A percentile compares a stretch with the other conserved stretches of the same genome.
phyloP scores from a whole-genome alignment of 1,284 basidiomycete species.

The Ceratobasidium sp. region DNA sequence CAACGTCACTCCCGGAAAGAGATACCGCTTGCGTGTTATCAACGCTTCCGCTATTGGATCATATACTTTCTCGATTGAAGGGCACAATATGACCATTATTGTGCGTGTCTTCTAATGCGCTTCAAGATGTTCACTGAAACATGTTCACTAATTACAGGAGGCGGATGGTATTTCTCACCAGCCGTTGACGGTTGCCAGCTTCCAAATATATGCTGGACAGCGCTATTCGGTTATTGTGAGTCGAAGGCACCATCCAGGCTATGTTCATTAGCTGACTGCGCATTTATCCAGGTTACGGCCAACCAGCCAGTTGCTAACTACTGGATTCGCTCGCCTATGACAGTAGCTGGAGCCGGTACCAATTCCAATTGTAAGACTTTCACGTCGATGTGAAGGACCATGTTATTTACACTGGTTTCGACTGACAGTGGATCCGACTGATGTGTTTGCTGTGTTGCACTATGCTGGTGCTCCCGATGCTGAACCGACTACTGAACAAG shows the following conservation, averaged over 20 bases:
- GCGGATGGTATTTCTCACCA: slow-evolving; percentile 23
- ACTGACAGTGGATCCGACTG: slow-evolving; percentile 25
- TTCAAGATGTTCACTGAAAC: neutral
- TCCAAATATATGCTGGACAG: slow-evolving; percentile 86
- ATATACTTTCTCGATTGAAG: slow-evolving; percentile 31
- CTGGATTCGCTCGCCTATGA: slow-evolving; percentile 38
- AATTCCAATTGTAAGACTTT: slow-evolving; percentile 24
- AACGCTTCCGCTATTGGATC: slow-evolving; percentile 63
- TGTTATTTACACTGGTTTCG: neutral
- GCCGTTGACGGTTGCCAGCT: slow-evolving; percentile 62
- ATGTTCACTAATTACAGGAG: neutral
- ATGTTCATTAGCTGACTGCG: neutral
- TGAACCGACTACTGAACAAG: slow-evolving; percentile 35
- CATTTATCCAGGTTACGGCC: slow-evolving; percentile 9
- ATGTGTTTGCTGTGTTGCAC: slow-evolving; percentile 36
- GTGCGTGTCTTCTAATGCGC: neutral
- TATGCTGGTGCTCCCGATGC: slow-evolving; percentile 20
- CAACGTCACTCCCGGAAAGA: slow-evolving; percentile 65
- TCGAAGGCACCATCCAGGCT: neutral
- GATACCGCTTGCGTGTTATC: slow-evolving; percentile 79
- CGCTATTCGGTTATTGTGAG: slow-evolving; percentile 90
- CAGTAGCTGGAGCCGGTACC: slow-evolving; percentile 27
- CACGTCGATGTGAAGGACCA: neutral
- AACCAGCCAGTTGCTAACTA: slow-evolving; percentile 35
- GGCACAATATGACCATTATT: slow-evolving; percentile 34